Percentiles rank a stretch among this genome's conserved stretches.
phyloP scores from a whole-genome alignment of 2,329 filamentous ascomycete species.

The Exserohilum turcica region DNA sequence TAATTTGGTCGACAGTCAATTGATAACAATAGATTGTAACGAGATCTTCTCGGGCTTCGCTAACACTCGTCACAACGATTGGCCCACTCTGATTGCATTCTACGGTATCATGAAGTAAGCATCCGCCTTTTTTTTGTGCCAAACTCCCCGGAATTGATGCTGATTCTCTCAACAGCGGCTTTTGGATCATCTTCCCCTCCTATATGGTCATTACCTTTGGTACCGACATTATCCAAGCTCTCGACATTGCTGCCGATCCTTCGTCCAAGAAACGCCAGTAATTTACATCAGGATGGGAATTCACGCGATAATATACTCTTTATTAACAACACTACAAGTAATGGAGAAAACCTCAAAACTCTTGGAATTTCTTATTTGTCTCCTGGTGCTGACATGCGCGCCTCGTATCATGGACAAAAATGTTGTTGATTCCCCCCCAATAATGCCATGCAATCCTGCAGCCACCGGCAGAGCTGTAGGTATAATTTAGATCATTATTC shows the following conservation, averaged over 20 bases:
- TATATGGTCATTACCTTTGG: constrained; percentile 68
- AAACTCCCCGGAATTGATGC: not conserved
- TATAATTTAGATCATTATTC: no score
- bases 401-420: not conserved
- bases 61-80: constrained; percentile 67
- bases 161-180: constrained; percentile 53
- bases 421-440: no score
- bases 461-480: no score
- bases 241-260: constrained; percentile 53
- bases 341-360: no score
- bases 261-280: constrained; percentile 36
- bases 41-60: constrained; percentile 65
- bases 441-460: no score
- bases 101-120: constrained; percentile 72
- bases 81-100: constrained; percentile 58
- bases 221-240: constrained; percentile 64
- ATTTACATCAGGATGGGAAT: not conserved
- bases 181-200: constrained; percentile 67
- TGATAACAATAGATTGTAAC: constrained; percentile 58
- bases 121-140: not conserved
- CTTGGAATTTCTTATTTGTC: not conserved
- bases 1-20: not conserved
- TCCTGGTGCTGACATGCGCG: no score
- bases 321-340: not conserved
- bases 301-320: not conserved